These are phyloP conservation scores for Tanacetum coccineum DNA, from an alignment of 129 eudicot genomes.

Conservation along the genomic window DNA sequence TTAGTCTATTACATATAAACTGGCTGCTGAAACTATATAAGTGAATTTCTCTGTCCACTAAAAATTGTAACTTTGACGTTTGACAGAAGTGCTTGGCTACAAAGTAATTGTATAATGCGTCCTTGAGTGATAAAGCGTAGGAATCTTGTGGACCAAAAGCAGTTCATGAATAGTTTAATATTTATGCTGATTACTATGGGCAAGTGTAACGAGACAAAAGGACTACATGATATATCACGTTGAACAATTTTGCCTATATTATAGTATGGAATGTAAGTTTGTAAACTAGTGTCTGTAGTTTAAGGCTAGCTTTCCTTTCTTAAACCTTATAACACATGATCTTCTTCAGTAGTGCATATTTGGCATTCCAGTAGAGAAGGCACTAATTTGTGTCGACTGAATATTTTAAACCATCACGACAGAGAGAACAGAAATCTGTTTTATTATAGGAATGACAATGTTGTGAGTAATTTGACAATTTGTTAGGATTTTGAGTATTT, in stretches of 20 bases:
- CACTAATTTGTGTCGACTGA: background rate
- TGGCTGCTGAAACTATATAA: background rate
- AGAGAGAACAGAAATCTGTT: too few relatives aligned
- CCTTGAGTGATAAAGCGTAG: background rate
- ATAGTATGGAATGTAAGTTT: background rate
- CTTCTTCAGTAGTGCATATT: background rate
- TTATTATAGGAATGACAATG: too few relatives aligned
- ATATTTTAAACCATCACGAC: background rate
- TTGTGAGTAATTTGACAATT: too few relatives aligned
- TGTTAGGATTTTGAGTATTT: too few relatives aligned
- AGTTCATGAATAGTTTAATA: background rate
- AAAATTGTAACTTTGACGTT: slow-evolving; percentile 6
- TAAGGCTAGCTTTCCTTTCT: background rate
- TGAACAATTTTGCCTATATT: background rate
- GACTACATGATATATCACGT: background rate
- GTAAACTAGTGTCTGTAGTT: background rate
- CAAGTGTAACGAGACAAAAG: background rate
- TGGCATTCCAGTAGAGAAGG: background rate
- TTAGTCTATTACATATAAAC: background rate
- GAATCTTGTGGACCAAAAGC: background rate
- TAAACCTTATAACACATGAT: background rate
- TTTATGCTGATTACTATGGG: background rate
- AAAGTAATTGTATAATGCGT: slow-evolving; percentile 4
- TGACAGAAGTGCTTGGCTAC: background rate
- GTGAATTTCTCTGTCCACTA: background rate